Base-by-base conservation (phyloP, 805 yeast genomes). In the Myxozyma mucilagina region DNA sequence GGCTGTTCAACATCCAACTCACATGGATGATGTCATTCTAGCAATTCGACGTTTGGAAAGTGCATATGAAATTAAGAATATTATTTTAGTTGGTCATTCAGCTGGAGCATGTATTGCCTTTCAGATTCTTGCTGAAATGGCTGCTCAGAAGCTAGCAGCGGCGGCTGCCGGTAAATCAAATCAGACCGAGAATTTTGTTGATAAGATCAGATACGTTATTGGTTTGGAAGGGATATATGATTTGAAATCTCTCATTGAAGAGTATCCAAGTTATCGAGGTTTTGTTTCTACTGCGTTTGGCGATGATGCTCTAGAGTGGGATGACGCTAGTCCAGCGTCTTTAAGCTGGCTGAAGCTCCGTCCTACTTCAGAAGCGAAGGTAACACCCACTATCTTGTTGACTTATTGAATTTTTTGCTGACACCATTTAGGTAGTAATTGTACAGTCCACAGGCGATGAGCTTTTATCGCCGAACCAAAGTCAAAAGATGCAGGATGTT, bases 201-300 rank as follows among this genome's bases (percentile, higher is more conserved):
- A 55, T 16, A 36, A 31, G 20, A 45, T 55, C 32, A 35, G 31
- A 36, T 50, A 43, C 8, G 51, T 63, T 1, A 57, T 80, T 42
- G 74, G 85, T 31, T 67, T 87, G 1, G 92, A 87, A 68, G 94
- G 94, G 0, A 87, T 88, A 49, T 87, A 80, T 70, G 81, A 85
- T 63, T 68, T 84, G 5, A 67, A 58, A 0, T 77, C 74, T 9
- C 70, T 89, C 56, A 60, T 85, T 0, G 69, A 72, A 1, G 92
- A 87, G 66, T 87, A 87, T 70, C 88, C 88, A 0, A 68, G 64
- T 2, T 88, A 87, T 69, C 66, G 69, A 14, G 70, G 70, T 2
- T 87, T 87, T 68, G 82, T 87, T 0, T 66, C 74, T 3, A 80
- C 80, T 50, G 90, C 91, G 0, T 86, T 84, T 69, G 70, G 74